Evolutionary conservation across 257 asterid genomes (phyloP).

Genomic region (Gynochthodes officinalis): DNA sequence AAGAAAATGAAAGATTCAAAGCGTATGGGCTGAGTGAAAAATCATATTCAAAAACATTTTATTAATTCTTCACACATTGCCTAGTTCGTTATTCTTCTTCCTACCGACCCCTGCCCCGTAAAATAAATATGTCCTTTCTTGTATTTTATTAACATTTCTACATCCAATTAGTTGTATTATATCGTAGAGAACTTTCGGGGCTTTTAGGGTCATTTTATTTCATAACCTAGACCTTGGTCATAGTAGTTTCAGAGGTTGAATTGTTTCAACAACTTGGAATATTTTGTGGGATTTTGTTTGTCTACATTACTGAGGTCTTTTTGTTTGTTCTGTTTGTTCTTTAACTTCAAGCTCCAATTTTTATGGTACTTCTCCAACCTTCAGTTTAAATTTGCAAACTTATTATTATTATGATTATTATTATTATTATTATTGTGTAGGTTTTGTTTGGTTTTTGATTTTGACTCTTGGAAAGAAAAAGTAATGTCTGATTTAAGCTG

Average conservation of each 20-base stretch:
- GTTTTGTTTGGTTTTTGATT: too few relatives aligned
- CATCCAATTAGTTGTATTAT: slow-evolving; percentile 4
- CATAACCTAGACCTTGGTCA: slow-evolving; percentile 37
- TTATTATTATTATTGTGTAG: too few relatives aligned
- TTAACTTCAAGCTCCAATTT: slow-evolving; percentile 13
- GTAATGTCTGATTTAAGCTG: too few relatives aligned
- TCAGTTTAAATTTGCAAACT: slow-evolving; percentile 8
- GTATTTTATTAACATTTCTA: neutral
- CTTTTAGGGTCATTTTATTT: slow-evolving; percentile 5
- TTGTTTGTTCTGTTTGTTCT: slow-evolving; percentile 17
- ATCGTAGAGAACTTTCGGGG: neutral
- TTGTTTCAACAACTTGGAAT: neutral
- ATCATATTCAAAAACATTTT: slow-evolving; percentile 41
- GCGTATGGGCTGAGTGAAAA: slow-evolving; percentile 44
- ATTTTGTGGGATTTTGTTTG: neutral
- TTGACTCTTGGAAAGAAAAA: too few relatives aligned
- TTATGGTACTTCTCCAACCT: slow-evolving; percentile 24
- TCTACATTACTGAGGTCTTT: slow-evolving; percentile 21
- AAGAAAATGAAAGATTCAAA: slow-evolving; percentile 46
- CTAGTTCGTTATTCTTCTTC: slow-evolving; percentile 6
- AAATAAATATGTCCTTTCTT: slow-evolving; percentile 4
- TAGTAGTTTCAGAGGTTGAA: slow-evolving; percentile 10
- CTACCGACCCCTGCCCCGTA: slow-evolving; percentile 4
- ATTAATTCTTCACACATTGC: slow-evolving; percentile 17
- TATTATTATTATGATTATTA: too few relatives aligned